Percentiles rank a stretch among this genome's conserved stretches.
Conservation (phyloP, 2,329 filamentous ascomycete species). For the Anisogramma anomala region DNA sequence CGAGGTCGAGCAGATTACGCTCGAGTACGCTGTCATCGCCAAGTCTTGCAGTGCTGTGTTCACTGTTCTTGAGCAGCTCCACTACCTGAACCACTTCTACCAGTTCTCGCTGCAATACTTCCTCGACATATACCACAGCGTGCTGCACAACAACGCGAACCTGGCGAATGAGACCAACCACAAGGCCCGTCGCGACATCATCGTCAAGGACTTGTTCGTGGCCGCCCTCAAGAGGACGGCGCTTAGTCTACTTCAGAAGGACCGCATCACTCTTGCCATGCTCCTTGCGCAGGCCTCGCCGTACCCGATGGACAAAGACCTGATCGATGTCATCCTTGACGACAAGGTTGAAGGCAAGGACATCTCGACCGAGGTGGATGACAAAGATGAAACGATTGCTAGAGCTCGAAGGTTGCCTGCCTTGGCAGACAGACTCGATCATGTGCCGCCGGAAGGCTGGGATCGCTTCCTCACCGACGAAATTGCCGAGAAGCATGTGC, state of each 20-base stretch:
- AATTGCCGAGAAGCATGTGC: slow-evolving; percentile 73
- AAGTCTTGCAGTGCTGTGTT: slow-evolving; percentile 95
- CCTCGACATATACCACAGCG: slow-evolving; percentile 90
- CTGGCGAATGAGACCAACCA: slow-evolving; percentile 61
- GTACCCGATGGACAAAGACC: slow-evolving; percentile 81
- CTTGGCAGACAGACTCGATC: slow-evolving; percentile 61
- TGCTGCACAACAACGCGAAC: slow-evolving; percentile 69
- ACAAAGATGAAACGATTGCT: slow-evolving; percentile 56
- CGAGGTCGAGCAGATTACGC: slow-evolving; percentile 91
- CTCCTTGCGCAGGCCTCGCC: slow-evolving; percentile 92
- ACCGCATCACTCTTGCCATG: slow-evolving; percentile 88
- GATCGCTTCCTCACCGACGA: slow-evolving; percentile 75
- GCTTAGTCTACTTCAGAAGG: slow-evolving; percentile 81
- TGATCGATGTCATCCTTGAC: slow-evolving; percentile 81
- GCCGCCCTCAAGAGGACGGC: slow-evolving; percentile 91
- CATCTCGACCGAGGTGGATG: slow-evolving; percentile 55
- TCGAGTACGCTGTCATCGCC: slow-evolving; percentile 87
- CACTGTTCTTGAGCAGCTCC: slow-evolving; percentile 88
- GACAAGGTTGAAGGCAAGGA: slow-evolving; percentile 64
- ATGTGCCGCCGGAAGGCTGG: slow-evolving; percentile 56
- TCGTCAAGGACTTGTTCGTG: slow-evolving; percentile 83
- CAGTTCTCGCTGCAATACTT: slow-evolving; percentile 99
- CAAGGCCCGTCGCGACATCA: slow-evolving; percentile 72
- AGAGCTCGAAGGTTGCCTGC: slow-evolving; percentile 57
- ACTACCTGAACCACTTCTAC: slow-evolving; percentile 98